Evolutionary conservation across 495 filamentous ascomycete genomes (phyloP).

Genomic region (Xylaria nigripes): DNA sequence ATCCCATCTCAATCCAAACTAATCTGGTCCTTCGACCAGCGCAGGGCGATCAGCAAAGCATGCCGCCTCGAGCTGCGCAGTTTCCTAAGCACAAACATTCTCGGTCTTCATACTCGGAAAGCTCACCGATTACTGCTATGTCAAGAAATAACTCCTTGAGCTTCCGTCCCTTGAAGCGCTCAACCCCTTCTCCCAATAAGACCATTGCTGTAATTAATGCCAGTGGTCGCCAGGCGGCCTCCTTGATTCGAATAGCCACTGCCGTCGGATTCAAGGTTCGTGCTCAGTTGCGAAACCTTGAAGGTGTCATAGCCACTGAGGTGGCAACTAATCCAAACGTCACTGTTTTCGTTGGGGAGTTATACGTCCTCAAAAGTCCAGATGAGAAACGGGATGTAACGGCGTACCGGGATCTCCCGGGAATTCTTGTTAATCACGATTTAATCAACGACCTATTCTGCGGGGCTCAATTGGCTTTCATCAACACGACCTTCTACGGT

Average conservation of each 20-base stretch:
- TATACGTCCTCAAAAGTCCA: slow-evolving; percentile 56
- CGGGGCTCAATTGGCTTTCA: slow-evolving; percentile 81
- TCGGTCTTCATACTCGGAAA: slow-evolving; percentile 45
- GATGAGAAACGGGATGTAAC: slow-evolving; percentile 37
- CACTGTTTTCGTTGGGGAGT: slow-evolving; percentile 67
- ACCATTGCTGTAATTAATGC: slow-evolving; percentile 89
- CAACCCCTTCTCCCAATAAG: slow-evolving; percentile 51
- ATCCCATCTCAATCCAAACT: slow-evolving; percentile 33
- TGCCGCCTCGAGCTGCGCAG: slow-evolving; percentile 20
- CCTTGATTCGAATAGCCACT: slow-evolving; percentile 82
- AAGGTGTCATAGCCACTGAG: slow-evolving; percentile 76
- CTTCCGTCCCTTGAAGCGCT: slow-evolving; percentile 45
- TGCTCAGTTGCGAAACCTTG: slow-evolving; percentile 76
- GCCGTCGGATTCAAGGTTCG: slow-evolving; percentile 86
- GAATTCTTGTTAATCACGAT: slow-evolving; percentile 44
- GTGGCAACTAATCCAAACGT: slow-evolving; percentile 75
- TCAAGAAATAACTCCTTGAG: slow-evolving; percentile 42
- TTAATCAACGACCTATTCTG: slow-evolving; percentile 73
- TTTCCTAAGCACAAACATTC: slow-evolving; percentile 43
- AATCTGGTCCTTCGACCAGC: slow-evolving; percentile 37
- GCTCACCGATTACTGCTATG: slow-evolving; percentile 35
- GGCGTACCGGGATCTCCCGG: slow-evolving; percentile 34
- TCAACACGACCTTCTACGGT: slow-evolving; percentile 97
- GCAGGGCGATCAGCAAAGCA: slow-evolving; percentile 29
- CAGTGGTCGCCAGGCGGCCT: slow-evolving; percentile 87